Evolutionary conservation across 805 yeast genomes (phyloP), one percentile per base, ranked within the genome.

Genomic region (Brettanomyces custersianus): DNA sequence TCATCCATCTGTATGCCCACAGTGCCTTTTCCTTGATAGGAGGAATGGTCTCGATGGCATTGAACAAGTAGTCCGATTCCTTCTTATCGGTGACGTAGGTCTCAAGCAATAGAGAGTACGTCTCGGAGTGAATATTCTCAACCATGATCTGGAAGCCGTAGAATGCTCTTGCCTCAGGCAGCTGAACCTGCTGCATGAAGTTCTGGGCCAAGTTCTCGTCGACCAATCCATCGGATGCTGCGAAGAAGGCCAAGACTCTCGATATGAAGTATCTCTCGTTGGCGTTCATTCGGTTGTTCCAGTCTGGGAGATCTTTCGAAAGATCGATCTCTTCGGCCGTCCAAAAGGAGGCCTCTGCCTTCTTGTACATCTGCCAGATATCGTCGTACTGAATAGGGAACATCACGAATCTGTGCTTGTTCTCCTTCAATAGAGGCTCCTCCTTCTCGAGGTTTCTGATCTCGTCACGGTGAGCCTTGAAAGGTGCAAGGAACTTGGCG

Each of bases 281-380:
- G 39, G 84, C 92, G 57, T 71, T 88, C 69, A 90, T 69, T 54
- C 70, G 70, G 66, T 81, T 74, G 59, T 85, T 88, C 98, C 98
- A 90, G 67, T 90, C 98, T 52, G 73, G 74, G 41, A 72, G 57
- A 62, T 90, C 98, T 70, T 90, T 92, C 38, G 94, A 79, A 46
- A 90, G 74, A 64, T 90, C 98, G 47, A 90, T 87, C 67, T 92
- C 98, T 69, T 90, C 98, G 33, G 97, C 96, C 28, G 97, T 92
- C 98, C 98, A 90, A 74, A 90, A 90, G 5, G 97, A 90, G 12
- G 98, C 98, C 71, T 92, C 98, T 35, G 97, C 96, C 66, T 90
- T 86, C 72, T 90, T 90, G 67, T 90, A 90, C 72, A 94, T 88
- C 63, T 90, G 95, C 97, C 97, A 90, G 60, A 90, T 84, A 66